Evolutionary conservation across 768 basidiomycete genomes (phyloP).

Genomic region (Hortiboletus campestris): DNA sequence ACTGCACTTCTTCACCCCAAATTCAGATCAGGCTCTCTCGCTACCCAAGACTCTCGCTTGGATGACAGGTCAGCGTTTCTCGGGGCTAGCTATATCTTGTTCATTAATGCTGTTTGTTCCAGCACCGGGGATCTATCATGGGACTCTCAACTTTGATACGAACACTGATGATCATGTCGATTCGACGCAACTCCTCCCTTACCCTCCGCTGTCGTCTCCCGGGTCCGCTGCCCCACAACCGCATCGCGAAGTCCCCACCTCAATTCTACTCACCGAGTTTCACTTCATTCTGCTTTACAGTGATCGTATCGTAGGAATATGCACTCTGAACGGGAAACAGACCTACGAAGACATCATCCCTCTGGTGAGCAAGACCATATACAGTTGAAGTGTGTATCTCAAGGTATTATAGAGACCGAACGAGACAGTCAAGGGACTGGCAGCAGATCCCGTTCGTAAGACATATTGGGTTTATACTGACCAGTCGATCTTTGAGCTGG

Average conservation of each 20-base stretch:
- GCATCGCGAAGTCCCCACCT: conserved; percentile 53
- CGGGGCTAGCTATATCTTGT: background rate
- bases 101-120: background rate
- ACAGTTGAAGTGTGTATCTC: background rate
- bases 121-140: conserved; percentile 91
- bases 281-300: conserved; percentile 86
- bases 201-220: conserved; percentile 46
- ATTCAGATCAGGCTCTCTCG: conserved; percentile 66
- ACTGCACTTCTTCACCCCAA: conserved; percentile 74
- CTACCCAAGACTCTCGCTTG: conserved; percentile 80
- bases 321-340: conserved; percentile 73
- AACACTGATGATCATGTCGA: conserved; percentile 75
- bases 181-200: conserved; percentile 75
- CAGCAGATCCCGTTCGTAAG: conserved; percentile 80
- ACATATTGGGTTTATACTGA: conserved; percentile 96
- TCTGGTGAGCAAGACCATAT: conserved; percentile 49
- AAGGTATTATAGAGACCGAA: conserved; percentile 58
- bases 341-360: conserved; percentile 84
- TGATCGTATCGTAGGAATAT: conserved; percentile 75
- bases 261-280: conserved; percentile 85
- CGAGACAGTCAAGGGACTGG: conserved; percentile 71
- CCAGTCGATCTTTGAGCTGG: conserved; percentile 84
- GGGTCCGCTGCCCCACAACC: conserved; percentile 21
- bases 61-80: conserved; percentile 70
- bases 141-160: conserved; percentile 66